These are phyloP conservation scores for Poa pratensis DNA, from an alignment of 176 grass and related monocot species.

Conservation along the genomic window DNA sequence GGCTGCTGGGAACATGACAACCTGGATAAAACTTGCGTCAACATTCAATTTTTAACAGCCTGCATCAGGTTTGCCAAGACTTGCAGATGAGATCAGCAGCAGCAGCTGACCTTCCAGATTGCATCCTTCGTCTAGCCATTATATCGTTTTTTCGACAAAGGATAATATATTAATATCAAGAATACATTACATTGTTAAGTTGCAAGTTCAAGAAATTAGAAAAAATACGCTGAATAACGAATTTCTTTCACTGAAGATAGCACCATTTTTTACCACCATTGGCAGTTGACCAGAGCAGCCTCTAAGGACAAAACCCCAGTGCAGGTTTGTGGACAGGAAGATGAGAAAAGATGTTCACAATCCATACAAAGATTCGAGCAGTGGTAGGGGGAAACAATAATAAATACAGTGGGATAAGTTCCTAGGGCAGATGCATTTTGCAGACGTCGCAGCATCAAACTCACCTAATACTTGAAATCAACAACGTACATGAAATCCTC, in stretches of 20 bases:
- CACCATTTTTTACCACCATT: neutral
- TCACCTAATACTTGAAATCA: constrained; percentile 5
- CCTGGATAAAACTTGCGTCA: too few relatives aligned
- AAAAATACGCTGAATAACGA: neutral
- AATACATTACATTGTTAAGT: too few relatives aligned
- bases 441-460: neutral
- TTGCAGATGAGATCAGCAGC: too few relatives aligned
- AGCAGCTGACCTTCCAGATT: too few relatives aligned
- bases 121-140: too few relatives aligned
- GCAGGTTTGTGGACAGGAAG: neutral
- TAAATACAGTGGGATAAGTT: neutral
- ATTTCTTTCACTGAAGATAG: neutral
- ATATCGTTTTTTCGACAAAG: too few relatives aligned
- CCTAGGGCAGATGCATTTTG: neutral
- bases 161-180: too few relatives aligned
- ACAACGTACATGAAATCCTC: constrained; percentile 1
- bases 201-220: too few relatives aligned
- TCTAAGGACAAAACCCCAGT: neutral
- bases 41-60: too few relatives aligned
- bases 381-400: neutral
- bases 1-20: too few relatives aligned
- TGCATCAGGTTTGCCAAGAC: too few relatives aligned
- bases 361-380: neutral
- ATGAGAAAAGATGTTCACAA: neutral
- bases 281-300: neutral